phyloP scores from a whole-genome alignment of 139 green algal species.

The Tetradesmus lagerheimii region DNA sequence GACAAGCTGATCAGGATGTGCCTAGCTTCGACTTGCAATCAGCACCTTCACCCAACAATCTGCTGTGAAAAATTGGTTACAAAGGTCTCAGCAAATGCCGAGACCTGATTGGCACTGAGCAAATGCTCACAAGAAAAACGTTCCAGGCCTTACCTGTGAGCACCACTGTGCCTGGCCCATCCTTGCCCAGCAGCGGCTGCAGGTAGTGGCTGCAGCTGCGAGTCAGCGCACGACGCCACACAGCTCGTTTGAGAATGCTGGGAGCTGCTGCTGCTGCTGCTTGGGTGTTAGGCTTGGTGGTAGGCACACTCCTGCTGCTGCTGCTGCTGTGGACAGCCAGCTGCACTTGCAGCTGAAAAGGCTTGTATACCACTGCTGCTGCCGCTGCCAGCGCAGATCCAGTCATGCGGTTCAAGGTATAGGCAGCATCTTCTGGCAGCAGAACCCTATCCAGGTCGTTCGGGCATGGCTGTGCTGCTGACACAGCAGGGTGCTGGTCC shows the following conservation, averaged over 20 bases:
- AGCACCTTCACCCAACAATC: too few relatives aligned
- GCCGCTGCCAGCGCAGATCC: neutral
- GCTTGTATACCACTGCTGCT: constrained; percentile 13
- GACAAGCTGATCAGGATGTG: too few relatives aligned
- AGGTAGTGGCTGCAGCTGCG: constrained; percentile 32
- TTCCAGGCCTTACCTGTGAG: neutral
- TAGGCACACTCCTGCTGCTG: neutral
- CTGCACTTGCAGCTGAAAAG: neutral
- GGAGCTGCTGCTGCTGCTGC: neutral
- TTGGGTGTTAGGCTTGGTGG: neutral
- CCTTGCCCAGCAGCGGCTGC: neutral
- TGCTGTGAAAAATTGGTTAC: too few relatives aligned
- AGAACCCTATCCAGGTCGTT: neutral
- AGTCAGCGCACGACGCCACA: neutral
- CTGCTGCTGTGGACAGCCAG: neutral
- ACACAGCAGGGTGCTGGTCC: constrained; percentile 11
- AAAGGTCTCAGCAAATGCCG: too few relatives aligned
- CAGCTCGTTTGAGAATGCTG: constrained; percentile 34
- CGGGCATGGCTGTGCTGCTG: neutral
- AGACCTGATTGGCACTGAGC: too few relatives aligned
- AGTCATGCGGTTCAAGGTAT: neutral
- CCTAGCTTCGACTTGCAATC: too few relatives aligned
- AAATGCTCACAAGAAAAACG: too few relatives aligned
- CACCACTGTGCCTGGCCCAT: constrained; percentile 12
- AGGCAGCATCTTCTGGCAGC: neutral